phyloP scores from a whole-genome alignment of 768 basidiomycete genomes.

The Collybiopsis confluens region DNA sequence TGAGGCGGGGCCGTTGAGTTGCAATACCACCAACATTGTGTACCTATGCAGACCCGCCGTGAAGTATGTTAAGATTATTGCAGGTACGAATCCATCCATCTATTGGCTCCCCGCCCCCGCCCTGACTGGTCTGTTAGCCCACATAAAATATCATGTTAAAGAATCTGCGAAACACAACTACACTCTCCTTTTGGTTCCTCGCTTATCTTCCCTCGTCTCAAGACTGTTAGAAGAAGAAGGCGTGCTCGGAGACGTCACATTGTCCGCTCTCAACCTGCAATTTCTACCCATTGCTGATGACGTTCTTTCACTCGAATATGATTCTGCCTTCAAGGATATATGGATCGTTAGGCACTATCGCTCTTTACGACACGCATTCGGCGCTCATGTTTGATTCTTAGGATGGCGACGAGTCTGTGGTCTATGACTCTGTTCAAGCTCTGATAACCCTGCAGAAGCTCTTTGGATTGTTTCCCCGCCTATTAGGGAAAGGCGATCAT shows the following conservation, averaged over 20 bases:
- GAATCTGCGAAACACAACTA: conserved; percentile 77
- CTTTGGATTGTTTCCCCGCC: conserved; percentile 87
- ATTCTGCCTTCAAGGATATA: conserved; percentile 81
- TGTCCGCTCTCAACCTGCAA: conserved; percentile 86
- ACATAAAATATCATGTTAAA: conserved; percentile 78
- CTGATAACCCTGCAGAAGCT: conserved; percentile 77
- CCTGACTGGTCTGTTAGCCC: conserved; percentile 53
- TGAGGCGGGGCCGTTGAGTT: conserved; percentile 79
- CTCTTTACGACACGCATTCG: conserved; percentile 1
- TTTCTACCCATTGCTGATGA: conserved; percentile 94
- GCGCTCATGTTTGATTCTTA: conserved; percentile 25
- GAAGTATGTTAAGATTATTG: conserved; percentile 82
- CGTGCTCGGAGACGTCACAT: conserved; percentile 91
- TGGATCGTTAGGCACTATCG: conserved; percentile 67
- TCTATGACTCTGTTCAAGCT: conserved; percentile 88
- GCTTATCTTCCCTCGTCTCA: conserved; percentile 80
- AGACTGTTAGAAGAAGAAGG: conserved; percentile 92
- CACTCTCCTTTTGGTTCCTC: conserved; percentile 83
- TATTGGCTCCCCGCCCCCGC: conserved; percentile 7
- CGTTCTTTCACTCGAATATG: conserved; percentile 85
- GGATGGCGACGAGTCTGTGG: conserved; percentile 90
- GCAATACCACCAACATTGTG: conserved; percentile 83
- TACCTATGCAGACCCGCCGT: conserved; percentile 91
- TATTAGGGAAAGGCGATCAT: conserved; percentile 89
- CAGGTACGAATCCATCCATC: conserved; percentile 62